phyloP scores from a whole-genome alignment of 805 yeast genomes.

The Candida palmyrensis region DNA sequence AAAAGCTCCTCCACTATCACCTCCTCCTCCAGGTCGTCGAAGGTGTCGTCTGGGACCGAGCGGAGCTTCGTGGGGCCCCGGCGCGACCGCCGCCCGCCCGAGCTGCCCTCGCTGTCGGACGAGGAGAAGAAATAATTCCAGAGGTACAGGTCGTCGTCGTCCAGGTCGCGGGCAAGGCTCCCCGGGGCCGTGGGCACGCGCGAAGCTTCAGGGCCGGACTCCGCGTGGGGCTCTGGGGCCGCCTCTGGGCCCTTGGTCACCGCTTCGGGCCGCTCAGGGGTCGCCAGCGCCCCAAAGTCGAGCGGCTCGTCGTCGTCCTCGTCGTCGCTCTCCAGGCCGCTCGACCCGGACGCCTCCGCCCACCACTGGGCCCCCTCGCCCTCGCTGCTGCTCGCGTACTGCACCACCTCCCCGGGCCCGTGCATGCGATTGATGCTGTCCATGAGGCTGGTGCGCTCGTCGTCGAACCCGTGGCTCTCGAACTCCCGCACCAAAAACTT shows the following conservation, averaged over 20 bases:
- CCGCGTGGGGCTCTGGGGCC: slow-evolving; percentile 1
- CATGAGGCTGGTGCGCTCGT: slow-evolving; percentile 17
- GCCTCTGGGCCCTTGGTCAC: slow-evolving; percentile 5
- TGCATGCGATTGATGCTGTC: slow-evolving; percentile 10
- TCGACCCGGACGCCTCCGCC: slow-evolving; percentile 2
- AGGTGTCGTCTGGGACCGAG: slow-evolving; percentile 4
- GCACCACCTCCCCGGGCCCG: slow-evolving; percentile 27
- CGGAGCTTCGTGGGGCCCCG: too few relatives aligned
- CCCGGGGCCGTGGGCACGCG: slow-evolving; percentile 3
- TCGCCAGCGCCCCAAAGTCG: slow-evolving; percentile 2
- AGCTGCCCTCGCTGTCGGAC: slow-evolving; percentile 19
- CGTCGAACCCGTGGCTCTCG: slow-evolving; percentile 42
- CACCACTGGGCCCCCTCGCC: too few relatives aligned
- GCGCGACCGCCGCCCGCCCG: slow-evolving; percentile 9
- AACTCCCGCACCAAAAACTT: slow-evolving; percentile 41
- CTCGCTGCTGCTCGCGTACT: slow-evolving; percentile 33
- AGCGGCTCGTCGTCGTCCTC: slow-evolving; percentile 19
- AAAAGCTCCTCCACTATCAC: slow-evolving; percentile 17
- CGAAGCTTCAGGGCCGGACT: slow-evolving; percentile 6
- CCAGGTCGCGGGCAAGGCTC: slow-evolving; percentile 24
- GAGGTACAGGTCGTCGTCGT: slow-evolving; percentile 65
- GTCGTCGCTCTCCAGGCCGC: slow-evolving; percentile 5
- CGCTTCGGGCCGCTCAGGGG: slow-evolving; percentile 2
- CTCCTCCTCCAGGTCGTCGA: slow-evolving; percentile 18
- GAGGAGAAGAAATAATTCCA: slow-evolving; percentile 68